phyloP scores from a whole-genome alignment of 2,329 filamentous ascomycete genomes.

The Monilinia aucupariae region DNA sequence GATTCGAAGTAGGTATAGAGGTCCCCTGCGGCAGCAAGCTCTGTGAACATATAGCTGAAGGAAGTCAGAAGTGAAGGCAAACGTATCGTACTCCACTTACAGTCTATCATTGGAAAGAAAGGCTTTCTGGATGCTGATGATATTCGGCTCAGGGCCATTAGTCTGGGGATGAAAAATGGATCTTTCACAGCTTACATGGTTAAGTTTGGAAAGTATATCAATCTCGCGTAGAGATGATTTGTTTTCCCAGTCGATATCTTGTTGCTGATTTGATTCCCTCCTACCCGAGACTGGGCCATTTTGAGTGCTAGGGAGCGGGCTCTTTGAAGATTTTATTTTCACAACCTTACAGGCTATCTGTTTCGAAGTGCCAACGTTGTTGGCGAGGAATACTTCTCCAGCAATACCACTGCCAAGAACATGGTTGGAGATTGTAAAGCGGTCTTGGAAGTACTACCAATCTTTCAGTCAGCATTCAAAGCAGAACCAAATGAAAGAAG shows the following conservation, averaged over 20 bases:
- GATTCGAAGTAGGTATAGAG: constrained; percentile 32
- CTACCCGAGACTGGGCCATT: background rate
- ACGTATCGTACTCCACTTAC: constrained; percentile 34
- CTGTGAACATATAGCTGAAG: constrained; percentile 49
- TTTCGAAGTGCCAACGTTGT: constrained; percentile 46
- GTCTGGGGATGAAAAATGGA: background rate
- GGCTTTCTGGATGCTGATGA: constrained; percentile 48
- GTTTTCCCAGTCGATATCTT: constrained; percentile 29
- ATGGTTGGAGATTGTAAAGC: constrained; percentile 45
- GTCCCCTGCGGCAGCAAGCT: constrained; percentile 47
- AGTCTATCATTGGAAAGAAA: constrained; percentile 45
- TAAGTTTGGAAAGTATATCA: constrained; percentile 48
- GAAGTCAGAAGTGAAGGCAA: constrained; percentile 16
- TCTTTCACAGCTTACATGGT: constrained; percentile 43
- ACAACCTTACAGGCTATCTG: constrained; percentile 68
- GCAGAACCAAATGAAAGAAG: background rate
- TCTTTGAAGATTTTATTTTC: constrained; percentile 38
- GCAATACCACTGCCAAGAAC: constrained; percentile 50
- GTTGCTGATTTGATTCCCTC: background rate
- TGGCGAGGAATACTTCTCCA: constrained; percentile 50
- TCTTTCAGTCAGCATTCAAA: constrained; percentile 5
- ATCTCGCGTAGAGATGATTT: constrained; percentile 45
- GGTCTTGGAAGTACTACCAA: constrained; percentile 42
- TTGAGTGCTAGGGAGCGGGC: background rate
- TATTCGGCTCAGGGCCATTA: constrained; percentile 44